Percentiles rank a stretch among this genome's conserved stretches.
phyloP scores from a whole-genome alignment of 164 flowering plant species.

The Paratinospora sagittata region DNA sequence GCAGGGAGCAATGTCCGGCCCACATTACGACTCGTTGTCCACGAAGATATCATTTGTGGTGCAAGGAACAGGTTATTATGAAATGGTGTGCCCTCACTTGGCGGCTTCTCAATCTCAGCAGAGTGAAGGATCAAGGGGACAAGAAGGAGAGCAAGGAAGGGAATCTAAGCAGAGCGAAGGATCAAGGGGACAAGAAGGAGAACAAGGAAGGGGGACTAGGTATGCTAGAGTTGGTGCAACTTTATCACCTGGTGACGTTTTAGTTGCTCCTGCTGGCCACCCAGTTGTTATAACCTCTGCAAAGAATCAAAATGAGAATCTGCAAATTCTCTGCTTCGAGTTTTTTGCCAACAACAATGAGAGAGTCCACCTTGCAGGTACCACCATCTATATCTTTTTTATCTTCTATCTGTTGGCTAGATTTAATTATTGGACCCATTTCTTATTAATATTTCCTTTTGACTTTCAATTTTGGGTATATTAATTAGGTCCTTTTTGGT shows the following conservation, averaged over 20 bases:
- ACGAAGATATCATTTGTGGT: constrained; percentile 27
- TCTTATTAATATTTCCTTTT: no score
- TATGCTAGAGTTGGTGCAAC: constrained; percentile 22
- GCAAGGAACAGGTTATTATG: constrained; percentile 35
- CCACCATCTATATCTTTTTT: no score
- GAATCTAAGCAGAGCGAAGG: no score
- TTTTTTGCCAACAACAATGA: constrained; percentile 36
- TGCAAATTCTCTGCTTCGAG: constrained; percentile 49
- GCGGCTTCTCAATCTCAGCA: constrained; percentile 10
- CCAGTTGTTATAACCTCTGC: constrained; percentile 46
- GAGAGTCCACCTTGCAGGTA: constrained; percentile 47
- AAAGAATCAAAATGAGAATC: constrained; percentile 22
- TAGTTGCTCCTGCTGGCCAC: constrained; percentile 56
- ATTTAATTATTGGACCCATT: no score
- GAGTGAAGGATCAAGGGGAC: no score
- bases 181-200: no score
- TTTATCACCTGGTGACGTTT: constrained; percentile 25
- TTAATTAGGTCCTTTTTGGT: no score
- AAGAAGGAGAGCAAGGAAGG: no score
- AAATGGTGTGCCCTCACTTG: constrained; percentile 52
- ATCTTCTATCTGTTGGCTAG: no score
- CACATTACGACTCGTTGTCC: constrained; percentile 35
- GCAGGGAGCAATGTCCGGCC: constrained; percentile 37
- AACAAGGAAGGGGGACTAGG: not conserved
- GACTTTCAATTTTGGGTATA: no score